These are phyloP conservation scores for Calonectria pauciramosa DNA, from an alignment of 2,329 filamentous ascomycete genomes.

Conservation along the genomic window DNA sequence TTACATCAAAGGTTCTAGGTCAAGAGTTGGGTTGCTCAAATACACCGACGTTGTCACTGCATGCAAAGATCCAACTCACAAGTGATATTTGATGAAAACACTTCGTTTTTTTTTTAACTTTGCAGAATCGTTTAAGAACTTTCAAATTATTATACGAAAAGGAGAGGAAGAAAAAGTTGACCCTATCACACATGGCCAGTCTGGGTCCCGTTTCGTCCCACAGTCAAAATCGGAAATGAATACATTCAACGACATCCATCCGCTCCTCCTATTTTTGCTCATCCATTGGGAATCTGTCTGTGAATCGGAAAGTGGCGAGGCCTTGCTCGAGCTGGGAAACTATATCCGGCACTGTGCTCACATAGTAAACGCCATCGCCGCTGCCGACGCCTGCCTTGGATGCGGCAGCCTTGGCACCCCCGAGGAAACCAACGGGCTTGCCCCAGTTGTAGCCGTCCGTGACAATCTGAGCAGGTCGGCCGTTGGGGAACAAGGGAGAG, in stretches of 20 bases:
- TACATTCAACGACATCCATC: background rate
- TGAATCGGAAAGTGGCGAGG: constrained; percentile 75
- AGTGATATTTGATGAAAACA: background rate
- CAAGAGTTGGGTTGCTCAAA: background rate
- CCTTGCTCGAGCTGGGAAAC: constrained; percentile 67
- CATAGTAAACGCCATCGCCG: constrained; percentile 58
- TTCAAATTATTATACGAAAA: background rate
- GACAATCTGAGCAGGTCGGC: constrained; percentile 74
- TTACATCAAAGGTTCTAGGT: background rate
- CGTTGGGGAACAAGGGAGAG: constrained; percentile 73
- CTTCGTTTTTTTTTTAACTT: background rate
- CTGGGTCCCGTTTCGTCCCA: background rate
- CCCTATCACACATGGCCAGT: background rate
- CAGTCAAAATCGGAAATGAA: background rate
- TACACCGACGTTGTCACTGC: no score
- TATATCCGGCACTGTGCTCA: constrained; percentile 52
- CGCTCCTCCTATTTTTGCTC: constrained; percentile 23
- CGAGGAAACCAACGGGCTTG: constrained; percentile 76
- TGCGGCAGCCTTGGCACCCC: constrained; percentile 56
- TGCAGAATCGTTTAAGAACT: background rate
- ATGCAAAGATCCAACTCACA: background rate
- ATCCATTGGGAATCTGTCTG: constrained; percentile 74
- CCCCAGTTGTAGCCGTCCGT: constrained; percentile 75
- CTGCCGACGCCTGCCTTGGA: constrained; percentile 58
- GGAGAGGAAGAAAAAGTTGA: background rate